Evolutionary conservation across 345 rosid genomes (phyloP).

Genomic region (Geranium rotundifolium): DNA sequence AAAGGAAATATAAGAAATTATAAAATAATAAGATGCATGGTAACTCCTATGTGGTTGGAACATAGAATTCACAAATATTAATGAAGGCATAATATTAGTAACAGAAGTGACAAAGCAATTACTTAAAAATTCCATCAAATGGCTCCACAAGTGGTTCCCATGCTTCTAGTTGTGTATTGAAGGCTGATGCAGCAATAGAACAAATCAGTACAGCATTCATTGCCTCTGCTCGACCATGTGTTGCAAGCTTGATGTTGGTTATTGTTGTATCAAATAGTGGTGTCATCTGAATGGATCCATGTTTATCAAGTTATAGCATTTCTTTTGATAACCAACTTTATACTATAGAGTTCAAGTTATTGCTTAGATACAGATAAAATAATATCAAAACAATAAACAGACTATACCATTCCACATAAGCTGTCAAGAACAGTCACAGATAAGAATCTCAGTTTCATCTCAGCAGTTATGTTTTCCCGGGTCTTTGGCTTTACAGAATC

Average conservation of each 20-base stretch:
- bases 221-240: constrained; percentile 85
- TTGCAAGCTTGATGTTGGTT: constrained; percentile 85
- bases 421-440: constrained; percentile 83
- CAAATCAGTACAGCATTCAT: constrained; percentile 92
- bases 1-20: constrained; percentile 11
- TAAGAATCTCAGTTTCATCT: constrained; percentile 71
- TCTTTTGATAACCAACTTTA: not conserved
- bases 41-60: too few relatives aligned
- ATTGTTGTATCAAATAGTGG: constrained; percentile 82
- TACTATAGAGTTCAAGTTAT: not conserved
- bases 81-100: constrained; percentile 3
- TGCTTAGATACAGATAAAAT: not conserved
- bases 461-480: constrained; percentile 73
- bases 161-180: constrained; percentile 85
- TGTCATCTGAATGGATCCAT: constrained; percentile 55
- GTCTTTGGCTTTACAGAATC: constrained; percentile 84
- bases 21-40: not conserved
- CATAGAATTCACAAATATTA: not conserved
- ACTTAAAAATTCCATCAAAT: constrained; percentile 99
- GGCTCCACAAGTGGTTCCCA: constrained; percentile 99
- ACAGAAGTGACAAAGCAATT: constrained; percentile 14
- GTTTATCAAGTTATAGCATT: constrained; percentile 6
- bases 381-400: too few relatives aligned
- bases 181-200: constrained; percentile 88
- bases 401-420: constrained; percentile 77